A percentile compares a stretch with the other conserved stretches of the same genome.
These are phyloP conservation scores for Phylloporus arenicola DNA, from an alignment of 768 basidiomycete genomes.

Conservation along the genomic window DNA sequence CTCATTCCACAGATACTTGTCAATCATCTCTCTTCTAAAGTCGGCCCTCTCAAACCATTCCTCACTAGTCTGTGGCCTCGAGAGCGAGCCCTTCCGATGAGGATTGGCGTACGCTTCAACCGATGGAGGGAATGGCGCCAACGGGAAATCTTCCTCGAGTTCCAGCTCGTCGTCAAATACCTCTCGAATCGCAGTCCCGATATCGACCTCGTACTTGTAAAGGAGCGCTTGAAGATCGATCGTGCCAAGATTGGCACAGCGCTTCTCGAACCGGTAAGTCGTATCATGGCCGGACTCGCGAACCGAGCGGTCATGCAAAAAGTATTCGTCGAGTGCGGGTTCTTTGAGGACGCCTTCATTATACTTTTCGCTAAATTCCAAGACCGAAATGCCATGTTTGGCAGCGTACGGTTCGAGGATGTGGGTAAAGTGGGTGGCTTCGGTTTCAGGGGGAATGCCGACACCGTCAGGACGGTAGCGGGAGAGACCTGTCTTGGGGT, in stretches of 20 bases:
- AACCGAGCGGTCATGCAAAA: slow-evolving; percentile 93
- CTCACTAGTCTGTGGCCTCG: slow-evolving; percentile 63
- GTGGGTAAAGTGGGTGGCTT: slow-evolving; percentile 97
- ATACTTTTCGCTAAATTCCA: slow-evolving; percentile 96
- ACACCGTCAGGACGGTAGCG: slow-evolving; percentile 90
- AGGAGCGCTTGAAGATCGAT: slow-evolving; percentile 93
- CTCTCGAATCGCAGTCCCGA: slow-evolving; percentile 95
- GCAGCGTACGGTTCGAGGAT: slow-evolving; percentile 92
- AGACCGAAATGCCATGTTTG: slow-evolving; percentile 87
- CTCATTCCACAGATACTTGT: slow-evolving; percentile 96
- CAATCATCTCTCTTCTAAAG: slow-evolving; percentile 77
- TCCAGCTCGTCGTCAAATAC: slow-evolving; percentile 92
- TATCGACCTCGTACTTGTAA: slow-evolving; percentile 98
- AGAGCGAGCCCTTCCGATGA: slow-evolving; percentile 53
- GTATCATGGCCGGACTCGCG: slow-evolving; percentile 97
- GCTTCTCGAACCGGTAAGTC: slow-evolving; percentile 95
- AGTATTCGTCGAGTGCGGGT: slow-evolving; percentile 92
- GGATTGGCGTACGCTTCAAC: slow-evolving; percentile 62
- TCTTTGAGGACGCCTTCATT: slow-evolving; percentile 79
- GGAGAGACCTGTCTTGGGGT: slow-evolving; percentile 90
- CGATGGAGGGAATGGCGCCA: slow-evolving; percentile 88
- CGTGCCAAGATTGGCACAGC: slow-evolving; percentile 93
- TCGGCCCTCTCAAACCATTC: slow-evolving; percentile 94
- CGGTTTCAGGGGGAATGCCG: slow-evolving; percentile 97
- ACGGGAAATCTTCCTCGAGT: slow-evolving; percentile 84